Percentiles rank a stretch among this genome's conserved stretches.
Evolutionary conservation across 2,329 filamentous ascomycete species (phyloP).

Genomic region (Uncinocarpus reesii): DNA sequence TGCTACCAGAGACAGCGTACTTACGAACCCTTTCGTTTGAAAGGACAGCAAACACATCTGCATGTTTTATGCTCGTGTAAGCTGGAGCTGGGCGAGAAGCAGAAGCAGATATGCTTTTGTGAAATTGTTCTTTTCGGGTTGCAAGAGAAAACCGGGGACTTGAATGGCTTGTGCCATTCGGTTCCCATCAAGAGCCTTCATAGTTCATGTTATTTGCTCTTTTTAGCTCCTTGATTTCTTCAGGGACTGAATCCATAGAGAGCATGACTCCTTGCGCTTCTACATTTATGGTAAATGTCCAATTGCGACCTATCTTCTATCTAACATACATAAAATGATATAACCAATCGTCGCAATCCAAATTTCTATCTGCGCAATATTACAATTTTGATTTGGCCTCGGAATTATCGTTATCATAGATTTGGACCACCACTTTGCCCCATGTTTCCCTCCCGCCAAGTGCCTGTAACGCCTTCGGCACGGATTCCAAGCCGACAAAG

Average conservation of each 20-base stretch:
- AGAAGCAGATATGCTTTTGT: constrained; percentile 6
- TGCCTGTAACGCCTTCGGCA: constrained; percentile 65
- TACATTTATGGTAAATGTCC: constrained; percentile 20
- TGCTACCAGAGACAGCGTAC: neutral
- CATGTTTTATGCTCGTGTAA: constrained; percentile 36
- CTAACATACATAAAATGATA: constrained; percentile 1
- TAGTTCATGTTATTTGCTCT: constrained; percentile 36
- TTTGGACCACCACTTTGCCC: constrained; percentile 89
- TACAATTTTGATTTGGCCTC: constrained; percentile 22
- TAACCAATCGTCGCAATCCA: neutral
- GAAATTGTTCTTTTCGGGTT: constrained; percentile 21
- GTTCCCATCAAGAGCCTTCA: constrained; percentile 33
- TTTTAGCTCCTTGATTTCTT: constrained; percentile 17
- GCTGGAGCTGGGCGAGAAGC: constrained; percentile 30
- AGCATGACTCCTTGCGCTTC: constrained; percentile 41
- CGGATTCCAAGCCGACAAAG: constrained; percentile 70
- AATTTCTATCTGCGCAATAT: constrained; percentile 1
- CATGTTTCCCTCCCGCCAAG: constrained; percentile 75
- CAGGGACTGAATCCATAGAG: constrained; percentile 25
- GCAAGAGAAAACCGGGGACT: constrained; percentile 26
- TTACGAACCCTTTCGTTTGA: constrained; percentile 3
- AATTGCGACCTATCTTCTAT: neutral
- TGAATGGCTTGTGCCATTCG: neutral
- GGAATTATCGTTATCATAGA: constrained; percentile 59
- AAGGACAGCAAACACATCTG: constrained; percentile 20